Percentiles rank a stretch among this genome's conserved stretches.
These are phyloP conservation scores for Ceratocystis diversiconidia DNA, from an alignment of 2,329 filamentous ascomycete genomes.

Conservation along the genomic window DNA sequence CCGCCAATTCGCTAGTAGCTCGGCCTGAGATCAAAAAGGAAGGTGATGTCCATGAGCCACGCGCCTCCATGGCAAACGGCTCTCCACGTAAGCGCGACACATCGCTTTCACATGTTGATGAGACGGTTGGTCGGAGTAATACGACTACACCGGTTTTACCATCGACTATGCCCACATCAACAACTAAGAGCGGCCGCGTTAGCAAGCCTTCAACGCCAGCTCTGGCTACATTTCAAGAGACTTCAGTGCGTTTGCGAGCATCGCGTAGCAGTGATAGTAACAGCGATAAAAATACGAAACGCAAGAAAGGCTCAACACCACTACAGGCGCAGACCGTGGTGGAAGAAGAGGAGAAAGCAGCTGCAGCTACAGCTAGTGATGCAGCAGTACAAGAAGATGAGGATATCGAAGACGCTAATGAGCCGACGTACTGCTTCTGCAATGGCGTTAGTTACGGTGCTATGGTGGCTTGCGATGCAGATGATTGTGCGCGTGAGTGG, in stretches of 20 bases:
- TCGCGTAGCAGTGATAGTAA: conserved; percentile 32
- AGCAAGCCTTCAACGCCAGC: conserved; percentile 55
- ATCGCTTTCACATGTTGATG: conserved; percentile 4
- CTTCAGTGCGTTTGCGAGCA: conserved; percentile 34
- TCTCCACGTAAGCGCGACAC: conserved; percentile 16
- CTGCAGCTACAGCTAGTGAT: conserved; percentile 25
- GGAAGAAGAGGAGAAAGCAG: conserved; percentile 21
- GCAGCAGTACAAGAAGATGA: conserved; percentile 25
- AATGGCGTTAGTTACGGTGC: conserved; percentile 68
- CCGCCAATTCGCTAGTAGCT: conserved; percentile 22
- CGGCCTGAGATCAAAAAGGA: conserved; percentile 27
- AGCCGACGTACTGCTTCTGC: conserved; percentile 67
- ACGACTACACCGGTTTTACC: conserved; percentile 31
- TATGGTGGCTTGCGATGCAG: conserved; percentile 70
- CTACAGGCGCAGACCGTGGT: conserved; percentile 7
- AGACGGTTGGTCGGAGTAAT: conserved; percentile 19
- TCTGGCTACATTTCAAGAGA: conserved; percentile 44
- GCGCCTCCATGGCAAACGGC: conserved; percentile 14
- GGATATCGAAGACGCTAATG: conserved; percentile 53
- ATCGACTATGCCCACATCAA: conserved; percentile 32
- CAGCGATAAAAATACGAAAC: conserved; percentile 21
- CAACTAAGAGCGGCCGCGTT: conserved; percentile 51
- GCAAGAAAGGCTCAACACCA: conserved; percentile 17
- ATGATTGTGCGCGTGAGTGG: conserved; percentile 62
- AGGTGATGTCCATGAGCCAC: conserved; percentile 30